Evolutionary conservation across 148 eudicot species (phyloP), one percentile per base, ranked within the genome.

Genomic region (Tetragonia tetragonoides): DNA sequence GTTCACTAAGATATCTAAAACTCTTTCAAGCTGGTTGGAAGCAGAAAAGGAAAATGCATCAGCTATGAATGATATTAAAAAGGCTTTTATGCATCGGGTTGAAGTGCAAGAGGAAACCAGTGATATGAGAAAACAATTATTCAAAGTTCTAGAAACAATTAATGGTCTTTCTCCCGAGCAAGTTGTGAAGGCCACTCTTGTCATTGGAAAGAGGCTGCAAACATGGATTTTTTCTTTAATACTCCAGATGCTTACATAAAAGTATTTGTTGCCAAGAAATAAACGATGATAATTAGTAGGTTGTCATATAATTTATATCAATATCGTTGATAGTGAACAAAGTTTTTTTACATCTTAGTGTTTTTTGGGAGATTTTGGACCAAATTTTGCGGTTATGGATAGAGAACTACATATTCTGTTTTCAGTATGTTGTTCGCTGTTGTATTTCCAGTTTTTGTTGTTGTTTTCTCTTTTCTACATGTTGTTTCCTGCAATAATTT

Each of bases 31-130:
- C 14, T 61, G 60, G 34, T 24, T 74, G 37, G 68, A 74, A 62
- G 42, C 21, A 4, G 44, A 75, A 41, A 75, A 65, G 34, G 59
- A 75, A 57, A 75, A 59, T 63, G 59, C 15, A 2, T 41, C 57
- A 21, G 77, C 59, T n/a, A 74, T 46, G 59, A 60, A 61, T 41
- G 78, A 63, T 8, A 63, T 63, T 24, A 64, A 28, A 5, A 75
- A 37, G 10, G 46, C 70, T 7, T 65, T 64, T 65, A 10, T 18
- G 3, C 70, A 64, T 75, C 46, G 44, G 7, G 61, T 75, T 44
- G 61, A 75, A 63, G 78, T 75, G 6, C 61, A 75, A 47, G 70
- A 75, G 10, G 44, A 63, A 28, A 65, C 41, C 28, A 28, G 61
- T 34, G 46, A 44, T 0, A 24, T 64, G 41, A 75, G 46, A 49